Evolutionary conservation across 2,329 filamentous ascomycete genomes (phyloP), one percentile per base, ranked within the genome.

Genomic region (Arthrobotrys entomopaga): DNA sequence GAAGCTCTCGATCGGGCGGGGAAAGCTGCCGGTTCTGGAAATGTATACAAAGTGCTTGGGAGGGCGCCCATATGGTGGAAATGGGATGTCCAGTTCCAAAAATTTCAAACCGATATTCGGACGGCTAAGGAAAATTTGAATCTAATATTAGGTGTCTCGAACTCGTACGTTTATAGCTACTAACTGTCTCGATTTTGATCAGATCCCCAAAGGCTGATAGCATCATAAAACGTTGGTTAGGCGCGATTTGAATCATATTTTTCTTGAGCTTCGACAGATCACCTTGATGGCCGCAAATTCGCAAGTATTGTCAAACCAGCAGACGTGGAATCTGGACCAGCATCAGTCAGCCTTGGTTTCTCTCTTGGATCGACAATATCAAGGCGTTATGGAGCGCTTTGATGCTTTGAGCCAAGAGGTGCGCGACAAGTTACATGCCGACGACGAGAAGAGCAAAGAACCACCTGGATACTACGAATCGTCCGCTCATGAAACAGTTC

Each of bases 251-350:
- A 42, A 59, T n/a, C 56, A 59, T n/a, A 40, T 59, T 20, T 20
- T 59, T 11, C 34, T 59, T 13, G 56, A 59, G 20, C 56, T 59
- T 19, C 56, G 38, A 59, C 56, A 59, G 26, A 59, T 59, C 10
- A 43, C 34, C 16, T 20, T 59, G 13, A 59, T 59, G 38, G 43
- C 56, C 16, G 42, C 56, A 10, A 59, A 46, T 13, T 59, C 34
- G 34, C 34, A 59, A 46, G 22, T 19, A 15, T 48, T 20, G 13
- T 22, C 56, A 3, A 16, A 46, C 16, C 40, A 43, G 34, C 3
- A 43, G n/a, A 24, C 19, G 2, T 19, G 43, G 22, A 59, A 10
- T 11, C 56, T 59, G 2, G 20, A 20, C 40, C 56, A 59, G 7
- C 56, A 59, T 15, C 56, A 59, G 11, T 24, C n/a, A 6, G 20